phyloP scores from a whole-genome alignment of 768 basidiomycete species.

The Tulasnella sp. region DNA sequence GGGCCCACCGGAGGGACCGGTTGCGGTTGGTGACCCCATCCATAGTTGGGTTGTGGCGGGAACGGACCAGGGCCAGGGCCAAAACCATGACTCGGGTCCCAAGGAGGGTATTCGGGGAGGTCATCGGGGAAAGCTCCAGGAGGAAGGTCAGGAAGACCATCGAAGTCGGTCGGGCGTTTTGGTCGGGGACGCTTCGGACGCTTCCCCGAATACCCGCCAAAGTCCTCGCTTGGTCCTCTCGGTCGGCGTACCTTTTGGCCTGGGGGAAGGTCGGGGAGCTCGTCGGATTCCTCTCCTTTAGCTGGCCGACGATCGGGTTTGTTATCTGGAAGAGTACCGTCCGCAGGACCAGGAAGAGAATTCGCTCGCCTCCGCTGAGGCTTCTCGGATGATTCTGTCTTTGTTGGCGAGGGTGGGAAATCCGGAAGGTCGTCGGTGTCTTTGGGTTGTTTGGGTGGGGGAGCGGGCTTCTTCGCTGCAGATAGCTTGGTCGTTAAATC shows the following conservation, averaged over 20 bases:
- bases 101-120: neutral
- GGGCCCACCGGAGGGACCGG: neutral
- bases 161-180: neutral
- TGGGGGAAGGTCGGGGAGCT: neutral
- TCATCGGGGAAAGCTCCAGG: neutral
- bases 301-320: neutral
- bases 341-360: neutral
- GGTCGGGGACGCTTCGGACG: neutral
- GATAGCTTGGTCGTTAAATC: neutral
- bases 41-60: neutral
- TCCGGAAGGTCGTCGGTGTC: neutral
- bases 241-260: neutral
- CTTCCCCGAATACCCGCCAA: neutral
- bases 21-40: neutral
- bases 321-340: neutral
- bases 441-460: neutral
- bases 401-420: slow-evolving; percentile 1
- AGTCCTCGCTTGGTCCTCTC: neutral
- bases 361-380: neutral
- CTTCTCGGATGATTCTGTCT: neutral
- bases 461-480: neutral
- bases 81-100: neutral
- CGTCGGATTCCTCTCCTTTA: neutral
- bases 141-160: neutral
- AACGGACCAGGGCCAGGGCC: neutral